Conservation (phyloP, 257 asterid genomes). For the Ocimum tenuiflorum region DNA sequence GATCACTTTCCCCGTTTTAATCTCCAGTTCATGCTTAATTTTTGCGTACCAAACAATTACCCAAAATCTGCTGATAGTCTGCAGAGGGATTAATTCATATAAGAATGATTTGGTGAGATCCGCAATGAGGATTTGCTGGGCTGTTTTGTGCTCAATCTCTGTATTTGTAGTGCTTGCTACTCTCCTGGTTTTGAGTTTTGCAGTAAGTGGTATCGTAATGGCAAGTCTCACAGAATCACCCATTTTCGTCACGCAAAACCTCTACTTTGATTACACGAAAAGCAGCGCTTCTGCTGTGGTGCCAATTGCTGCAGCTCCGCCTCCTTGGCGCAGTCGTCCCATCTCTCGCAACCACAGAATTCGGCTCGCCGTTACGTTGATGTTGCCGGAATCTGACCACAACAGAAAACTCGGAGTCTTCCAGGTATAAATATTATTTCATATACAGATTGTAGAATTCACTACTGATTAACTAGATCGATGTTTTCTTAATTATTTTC, state of each 20-base stretch:
- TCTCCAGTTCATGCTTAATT: conserved; percentile 22
- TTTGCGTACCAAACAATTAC: neutral
- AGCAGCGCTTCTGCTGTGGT: conserved; percentile 43
- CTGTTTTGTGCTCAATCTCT: conserved; percentile 34
- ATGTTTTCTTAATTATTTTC: too few species aligned
- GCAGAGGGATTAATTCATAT: conserved; percentile 18
- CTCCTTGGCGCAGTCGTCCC: neutral
- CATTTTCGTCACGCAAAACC: conserved; percentile 30
- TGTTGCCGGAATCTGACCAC: neutral
- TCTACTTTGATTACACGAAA: conserved; percentile 56
- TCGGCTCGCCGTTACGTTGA: neutral
- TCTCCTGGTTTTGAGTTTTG: conserved; percentile 35
- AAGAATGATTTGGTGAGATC: conserved; percentile 16
- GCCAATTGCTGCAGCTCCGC: neutral
- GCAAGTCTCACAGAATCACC: conserved; percentile 36
- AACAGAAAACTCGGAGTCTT: neutral
- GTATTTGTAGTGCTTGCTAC: conserved; percentile 40
- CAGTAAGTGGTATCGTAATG: conserved; percentile 26
- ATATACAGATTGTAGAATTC: too few species aligned
- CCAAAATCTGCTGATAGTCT: neutral
- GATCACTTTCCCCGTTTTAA: conserved; percentile 32
- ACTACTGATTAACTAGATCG: too few species aligned
- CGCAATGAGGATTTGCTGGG: conserved; percentile 34
- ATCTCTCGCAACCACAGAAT: neutral
- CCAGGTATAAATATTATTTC: neutral